Evolutionary conservation across 2,329 filamentous ascomycete genomes (phyloP), one percentile per base, ranked within the genome.

Genomic region (Penicillium expansum): DNA sequence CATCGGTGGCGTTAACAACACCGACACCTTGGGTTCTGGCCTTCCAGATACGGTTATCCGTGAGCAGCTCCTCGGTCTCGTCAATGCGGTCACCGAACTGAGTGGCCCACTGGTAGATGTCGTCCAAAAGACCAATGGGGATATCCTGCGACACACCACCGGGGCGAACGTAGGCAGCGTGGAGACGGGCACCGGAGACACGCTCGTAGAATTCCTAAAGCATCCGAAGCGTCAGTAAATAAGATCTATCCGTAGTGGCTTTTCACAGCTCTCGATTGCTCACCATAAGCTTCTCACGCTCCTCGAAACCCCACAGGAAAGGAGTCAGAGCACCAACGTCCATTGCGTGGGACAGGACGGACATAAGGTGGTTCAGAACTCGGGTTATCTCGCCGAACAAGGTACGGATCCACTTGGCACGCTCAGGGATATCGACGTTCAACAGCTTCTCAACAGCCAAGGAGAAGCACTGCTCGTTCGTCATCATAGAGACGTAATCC

Each of bases 401-500:
- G 33, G 93, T 97, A 65, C 94, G 86, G 73, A 99, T 99, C 82
- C 88, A 99, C 82, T 99, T 97, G 69, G 94, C 94, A 71, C 94
- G 85, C 64, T 94, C 89, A 24, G 94, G 94, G 62, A 99, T 90
- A 75, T 99, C 95, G 64, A 99, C 83, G 77, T 99, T 99, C 70
- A 99, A 82, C 59, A 99, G 84, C 83, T 99, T 99, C 84, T 99
- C 94, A 55, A 97, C 93, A 20, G 92, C 94, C 65, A 99, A 84
- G 37, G 92, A 86, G 78, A 91, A 99, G 74, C 92, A 96, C 80
- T 99, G 94, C 83, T 99, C 94, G 78, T 99, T 99, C 71, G 94
- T 99, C 94, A 99, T 99, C 95, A 99, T 99, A 71, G 92, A 97
- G 68, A 97, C 92, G 77, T 99, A 99, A 79, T 99, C 94, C 76